A percentile compares a stretch with the other conserved stretches of the same genome.
These are phyloP conservation scores for Cytospora chrysosperma DNA, from an alignment of 2,329 filamentous ascomycete species.

Conservation along the genomic window DNA sequence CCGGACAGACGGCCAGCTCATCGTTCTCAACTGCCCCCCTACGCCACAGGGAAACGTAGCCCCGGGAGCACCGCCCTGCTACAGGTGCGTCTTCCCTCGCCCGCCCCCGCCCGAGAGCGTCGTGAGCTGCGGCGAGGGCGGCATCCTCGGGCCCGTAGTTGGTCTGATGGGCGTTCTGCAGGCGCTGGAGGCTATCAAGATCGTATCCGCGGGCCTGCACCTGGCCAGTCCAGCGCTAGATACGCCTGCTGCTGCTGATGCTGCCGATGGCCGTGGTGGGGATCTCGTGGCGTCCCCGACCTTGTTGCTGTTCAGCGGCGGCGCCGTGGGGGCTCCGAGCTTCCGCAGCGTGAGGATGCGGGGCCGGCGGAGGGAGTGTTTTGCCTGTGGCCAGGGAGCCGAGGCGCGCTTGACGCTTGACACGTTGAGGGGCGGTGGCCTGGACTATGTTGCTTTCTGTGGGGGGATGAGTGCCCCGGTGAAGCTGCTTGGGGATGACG, in stretches of 20 bases:
- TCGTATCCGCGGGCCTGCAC: constrained; percentile 54
- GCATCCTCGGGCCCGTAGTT: constrained; percentile 88
- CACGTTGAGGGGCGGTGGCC: constrained; percentile 60
- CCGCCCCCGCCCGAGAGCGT: constrained; percentile 83
- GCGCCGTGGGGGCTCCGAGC: constrained; percentile 29
- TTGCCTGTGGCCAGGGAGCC: constrained; percentile 68
- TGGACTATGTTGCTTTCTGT: constrained; percentile 88
- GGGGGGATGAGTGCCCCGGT: constrained; percentile 57
- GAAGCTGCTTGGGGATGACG: constrained; percentile 56
- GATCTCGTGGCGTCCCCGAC: constrained; percentile 29
- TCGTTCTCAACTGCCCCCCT: constrained; percentile 81
- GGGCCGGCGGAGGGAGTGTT: constrained; percentile 66
- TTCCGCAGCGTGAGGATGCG: constrained; percentile 79
- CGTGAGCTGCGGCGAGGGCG: constrained; percentile 86
- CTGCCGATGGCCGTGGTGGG: constrained; percentile 1
- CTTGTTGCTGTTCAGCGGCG: constrained; percentile 49
- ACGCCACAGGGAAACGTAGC: constrained; percentile 52
- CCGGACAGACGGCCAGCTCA: constrained; percentile 84
- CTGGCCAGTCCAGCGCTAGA: background rate
- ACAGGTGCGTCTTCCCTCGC: constrained; percentile 86
- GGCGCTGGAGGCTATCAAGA: constrained; percentile 82
- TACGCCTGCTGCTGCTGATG: no score
- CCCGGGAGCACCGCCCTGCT: constrained; percentile 68
- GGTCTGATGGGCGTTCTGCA: constrained; percentile 92
- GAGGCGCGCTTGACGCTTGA: constrained; percentile 56